Base-by-base conservation (phyloP, 78 protist genomes). In the Trichosphaerium sp. region DNA sequence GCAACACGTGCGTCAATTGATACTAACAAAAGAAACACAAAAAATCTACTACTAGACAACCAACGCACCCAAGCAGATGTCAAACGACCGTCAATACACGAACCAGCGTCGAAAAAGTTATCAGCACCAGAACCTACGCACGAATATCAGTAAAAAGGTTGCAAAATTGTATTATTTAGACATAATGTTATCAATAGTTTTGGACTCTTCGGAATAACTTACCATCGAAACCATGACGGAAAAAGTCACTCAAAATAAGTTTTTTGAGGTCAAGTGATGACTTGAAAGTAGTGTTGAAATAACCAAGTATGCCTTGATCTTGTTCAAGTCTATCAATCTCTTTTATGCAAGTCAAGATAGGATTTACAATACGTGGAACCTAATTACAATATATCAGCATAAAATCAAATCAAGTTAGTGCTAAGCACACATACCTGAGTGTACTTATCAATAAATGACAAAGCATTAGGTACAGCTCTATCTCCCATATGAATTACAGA, bases 401-500 rank as follows among this genome's bases (percentile, higher is more conserved):
- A n/a, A 4, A 43, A n/a, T 8, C 65, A 8, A 14, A 5, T 21
- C 21, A 5, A 8, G 65, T n/a, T n/a, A n/a, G n/a, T n/a, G n/a
- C n/a, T n/a, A n/a, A n/a, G n/a, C n/a, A n/a, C n/a, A n/a, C n/a
- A n/a, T n/a, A 88, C 84, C 61, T 85, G 93, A 14, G 92, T 81
- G 82, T 91, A 90, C 73, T 95, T 95, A 68, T 92, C 97, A 66
- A 95, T 95, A 82, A 95, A 92, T 23, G 80, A 44, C 60, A 95
- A 81, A 7, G 97, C 93, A 47, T 92, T 92, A 35, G 98, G 98
- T 44, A 95, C 98, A 38, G 92, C 86, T 51, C 79, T 65, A 58
- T 95, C 98, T 35, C 98, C 96, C 39, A 92, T 68, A 64, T 95
- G 98, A 10, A 95, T 49, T 7, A 89, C 94, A 1, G 78, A 43